Evolutionary conservation across 2,329 filamentous ascomycete genomes (phyloP), one percentile per base, ranked within the genome.

Genomic region (Calonectria hongkongensis): DNA sequence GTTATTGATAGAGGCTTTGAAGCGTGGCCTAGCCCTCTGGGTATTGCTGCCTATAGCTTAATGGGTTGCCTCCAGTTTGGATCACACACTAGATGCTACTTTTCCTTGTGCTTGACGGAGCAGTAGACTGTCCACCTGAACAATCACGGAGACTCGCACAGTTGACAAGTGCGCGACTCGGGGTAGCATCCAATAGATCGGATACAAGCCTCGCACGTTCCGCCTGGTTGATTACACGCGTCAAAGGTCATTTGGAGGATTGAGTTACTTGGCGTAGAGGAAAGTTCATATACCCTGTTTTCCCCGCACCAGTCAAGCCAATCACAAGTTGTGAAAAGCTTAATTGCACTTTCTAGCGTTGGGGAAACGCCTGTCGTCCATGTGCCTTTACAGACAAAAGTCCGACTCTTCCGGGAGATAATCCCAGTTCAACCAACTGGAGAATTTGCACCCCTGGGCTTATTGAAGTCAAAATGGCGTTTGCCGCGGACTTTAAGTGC

Each of bases 351-450:
- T 27, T 27, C 1, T 8, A 27, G 10, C 21, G 39, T 41, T 39
- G 54, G n/a, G 15, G 13, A 39, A 18, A 41, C 16, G 7, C 16
- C 12, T 27, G 39, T 33, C 25, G 30, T 16, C 30, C 30, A 10
- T 27, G 21, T 41, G 33, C 16, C 21, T 41, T 27, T 60, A 27
- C 33, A 36, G 33, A 60, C 54, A 41, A 41, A 43, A 25, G 36
- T 60, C 54, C 54, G 54, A 60, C 21, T 41, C 33, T 41, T 60
- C 54, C 54, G 54, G 36, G 54, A 33, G 15, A 16, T 13, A 4
- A 41, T 60, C 54, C 54, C 21, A 18, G 54, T 41, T 41, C 12
- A 39, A 60, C 21, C 54, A 60, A 41, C 33, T 60, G 25, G 36
- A 60, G n/a, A 36, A 39, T 9, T 39, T 60, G 8, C 21, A 28